Evolutionary conservation across 208 protist genomes (phyloP), one percentile per base, ranked within the genome.

Genomic region (Trypanosoma avium): DNA sequence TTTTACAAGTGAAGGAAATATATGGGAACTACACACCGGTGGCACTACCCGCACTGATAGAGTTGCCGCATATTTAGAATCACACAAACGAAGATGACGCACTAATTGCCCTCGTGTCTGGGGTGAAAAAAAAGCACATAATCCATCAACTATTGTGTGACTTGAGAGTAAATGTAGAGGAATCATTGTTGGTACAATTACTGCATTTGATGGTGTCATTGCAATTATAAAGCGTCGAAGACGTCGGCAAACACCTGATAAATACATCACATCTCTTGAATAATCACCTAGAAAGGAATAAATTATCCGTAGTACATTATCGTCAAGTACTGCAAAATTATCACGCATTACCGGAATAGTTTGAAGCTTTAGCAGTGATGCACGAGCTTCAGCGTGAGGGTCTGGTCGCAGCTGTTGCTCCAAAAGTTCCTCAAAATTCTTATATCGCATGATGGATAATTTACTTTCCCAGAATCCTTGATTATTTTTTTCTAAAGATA

Each of bases 91-190:
- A 7, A 81, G 27, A 7, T 61, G 59, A 19, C 65, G 52, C 26
- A 89, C 84, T 38, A 64, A 58, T 53, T 78, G 73, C 5, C 72
- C 83, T 26, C 79, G 80, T 81, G 63, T 82, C 56, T 9, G 49
- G 36, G 1, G 48, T 46, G 15, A 86, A 76, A 49, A 79, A 90
- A 7, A 65, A 19, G 13, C 40, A 36, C 0, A 92, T 46, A 3
- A 75, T 63, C n/a, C n/a, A 24, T 56, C 33, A 15, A 73, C 67
- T n/a, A 73, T 59, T 26, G 10, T 12, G 8, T 72, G 52, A 4
- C 57, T 42, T 5, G 63, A 36, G 10, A 92, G 70, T 26, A 38
- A 55, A 1, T 40, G 29, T 15, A 75, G 46, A 13, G 88, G 79
- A 33, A 84, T 75, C 57, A 95, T 32, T 35, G 77, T 65, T 2